A percentile compares a stretch with the other conserved stretches of the same genome.
These are phyloP conservation scores for Lasiodiplodia hormozganensis DNA, from an alignment of 2,329 filamentous ascomycete genomes.

Conservation along the genomic window DNA sequence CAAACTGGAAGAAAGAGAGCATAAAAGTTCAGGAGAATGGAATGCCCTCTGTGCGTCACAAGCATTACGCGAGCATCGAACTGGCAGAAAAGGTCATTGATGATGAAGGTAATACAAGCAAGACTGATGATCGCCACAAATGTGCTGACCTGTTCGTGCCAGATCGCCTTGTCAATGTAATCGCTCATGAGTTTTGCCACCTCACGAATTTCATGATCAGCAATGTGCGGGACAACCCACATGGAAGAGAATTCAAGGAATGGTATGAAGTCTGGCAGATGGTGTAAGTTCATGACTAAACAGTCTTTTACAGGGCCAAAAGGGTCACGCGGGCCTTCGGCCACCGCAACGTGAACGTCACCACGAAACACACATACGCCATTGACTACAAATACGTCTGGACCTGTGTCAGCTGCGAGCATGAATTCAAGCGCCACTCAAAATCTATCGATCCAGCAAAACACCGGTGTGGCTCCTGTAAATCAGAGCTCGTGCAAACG, in stretches of 20 bases:
- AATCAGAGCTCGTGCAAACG: constrained; percentile 71
- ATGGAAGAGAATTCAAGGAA: constrained; percentile 82
- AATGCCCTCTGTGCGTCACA: constrained; percentile 39
- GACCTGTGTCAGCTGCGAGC: constrained; percentile 71
- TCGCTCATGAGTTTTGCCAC: constrained; percentile 98
- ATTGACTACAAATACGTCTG: constrained; percentile 95
- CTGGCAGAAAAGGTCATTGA: constrained; percentile 88
- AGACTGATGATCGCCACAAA: not conserved
- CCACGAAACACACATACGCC: constrained; percentile 86
- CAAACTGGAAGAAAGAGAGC: constrained; percentile 57
- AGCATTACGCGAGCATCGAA: constrained; percentile 79
- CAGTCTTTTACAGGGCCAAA: constrained; percentile 50
- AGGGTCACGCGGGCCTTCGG: constrained; percentile 55
- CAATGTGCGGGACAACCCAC: constrained; percentile 75
- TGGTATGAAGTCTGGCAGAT: constrained; percentile 56
- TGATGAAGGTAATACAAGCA: constrained; percentile 50
- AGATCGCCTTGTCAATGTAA: constrained; percentile 79
- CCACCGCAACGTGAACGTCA: constrained; percentile 77
- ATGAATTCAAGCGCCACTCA: constrained; percentile 82
- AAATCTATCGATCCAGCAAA: constrained; percentile 78
- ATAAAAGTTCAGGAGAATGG: constrained; percentile 43
- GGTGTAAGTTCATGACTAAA: constrained; percentile 30
- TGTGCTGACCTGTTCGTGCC: not conserved
- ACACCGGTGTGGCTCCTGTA: constrained; percentile 81
- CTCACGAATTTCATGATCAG: constrained; percentile 89